phyloP scores from a whole-genome alignment of 768 basidiomycete species.

The Termitomyces sp. region DNA sequence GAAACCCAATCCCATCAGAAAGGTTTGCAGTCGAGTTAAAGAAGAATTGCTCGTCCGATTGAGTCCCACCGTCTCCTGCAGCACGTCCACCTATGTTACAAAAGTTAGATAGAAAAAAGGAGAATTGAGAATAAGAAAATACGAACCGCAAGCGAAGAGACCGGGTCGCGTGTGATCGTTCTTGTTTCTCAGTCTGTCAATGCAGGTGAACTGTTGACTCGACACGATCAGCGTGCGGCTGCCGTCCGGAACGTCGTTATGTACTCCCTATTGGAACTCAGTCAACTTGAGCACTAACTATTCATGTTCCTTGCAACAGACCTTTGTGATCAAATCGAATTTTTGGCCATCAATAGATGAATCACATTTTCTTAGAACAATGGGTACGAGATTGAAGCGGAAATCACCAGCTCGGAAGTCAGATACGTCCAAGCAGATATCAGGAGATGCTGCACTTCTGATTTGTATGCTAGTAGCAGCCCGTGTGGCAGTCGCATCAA shows the following conservation, averaged over 20 bases:
- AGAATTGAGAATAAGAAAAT: background rate
- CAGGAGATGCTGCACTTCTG: conserved; percentile 20
- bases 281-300: background rate
- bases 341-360: conserved; percentile 26
- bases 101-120: background rate
- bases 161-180: conserved; percentile 24
- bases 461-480: conserved; percentile 22
- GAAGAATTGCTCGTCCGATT: conserved; percentile 26
- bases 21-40: conserved; percentile 21
- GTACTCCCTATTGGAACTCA: background rate
- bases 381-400: conserved; percentile 31
- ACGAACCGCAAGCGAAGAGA: conserved; percentile 28
- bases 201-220: conserved; percentile 28
- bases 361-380: conserved; percentile 27
- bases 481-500: conserved; percentile 24
- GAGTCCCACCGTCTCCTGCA: conserved; percentile 25
- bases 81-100: conserved; percentile 23
- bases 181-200: conserved; percentile 25
- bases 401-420: conserved; percentile 32
- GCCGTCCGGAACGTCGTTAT: background rate
- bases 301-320: background rate
- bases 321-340: conserved; percentile 32
- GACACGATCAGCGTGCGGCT: conserved; percentile 27
- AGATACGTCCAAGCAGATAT: conserved; percentile 29
- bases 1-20: conserved; percentile 23